Base-by-base conservation (phyloP, 495 filamentous ascomycete genomes). In the Penicillium parvum region DNA sequence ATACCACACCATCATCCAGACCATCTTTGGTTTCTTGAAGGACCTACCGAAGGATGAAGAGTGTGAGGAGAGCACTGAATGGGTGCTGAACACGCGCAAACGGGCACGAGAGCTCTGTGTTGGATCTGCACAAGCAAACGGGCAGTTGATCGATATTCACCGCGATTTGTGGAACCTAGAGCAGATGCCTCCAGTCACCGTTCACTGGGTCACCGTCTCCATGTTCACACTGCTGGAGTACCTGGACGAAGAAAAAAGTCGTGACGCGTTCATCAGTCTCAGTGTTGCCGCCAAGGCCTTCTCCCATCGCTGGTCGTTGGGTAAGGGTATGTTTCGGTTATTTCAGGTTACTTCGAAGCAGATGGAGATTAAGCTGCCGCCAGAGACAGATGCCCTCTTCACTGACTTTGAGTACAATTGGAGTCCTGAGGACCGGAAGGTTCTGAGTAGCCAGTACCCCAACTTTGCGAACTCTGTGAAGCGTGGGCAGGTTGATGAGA, bases 361-460 rank as follows among this genome's bases (percentile, higher is more conserved):
- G 25, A 47, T 44, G 34, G 23, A 52, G 7, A 47, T 62, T 8
- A 36, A 36, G 0, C 49, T 68, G 0, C 61, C 64, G 2, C 25
- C 49, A 16, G 62, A 65, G 21, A 58, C 61, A 14, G 49, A 55
- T 3, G 41, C 53, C 2, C 49, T 65, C 2, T 63, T 65, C 33
- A 38, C 42, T 6, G 49, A 58, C 10, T 60, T 65, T 27, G 55
- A 55, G 28, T 23, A 50, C 6, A 34, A 32, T 2, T 60, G 61
- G 61, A 48, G 36, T 0, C 39, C 43, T 1, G 36, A 50, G 7
- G 49, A 53, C 15, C 18, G 27, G 1, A 45, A 55, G 12, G 39
- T 18, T n/a, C 48, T 63, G 15, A 64, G 57, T 36, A 63, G 61
- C 25, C 47, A 58, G 22, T 63, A 63, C 32, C 60, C 60, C 15